These are phyloP conservation scores for Penicillium sp. DNA, from an alignment of 2,329 filamentous ascomycete species.

Conservation along the genomic window DNA sequence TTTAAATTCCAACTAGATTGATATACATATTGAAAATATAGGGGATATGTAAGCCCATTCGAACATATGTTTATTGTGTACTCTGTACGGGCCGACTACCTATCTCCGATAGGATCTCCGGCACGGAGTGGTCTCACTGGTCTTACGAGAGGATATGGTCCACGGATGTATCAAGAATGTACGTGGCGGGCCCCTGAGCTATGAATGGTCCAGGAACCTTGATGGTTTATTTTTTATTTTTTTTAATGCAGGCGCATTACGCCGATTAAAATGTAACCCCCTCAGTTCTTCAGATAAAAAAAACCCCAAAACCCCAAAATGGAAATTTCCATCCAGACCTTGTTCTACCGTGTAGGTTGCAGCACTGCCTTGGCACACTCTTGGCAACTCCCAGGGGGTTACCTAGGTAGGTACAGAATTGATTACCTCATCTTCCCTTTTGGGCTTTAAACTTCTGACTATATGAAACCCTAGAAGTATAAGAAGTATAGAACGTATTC, in stretches of 20 bases:
- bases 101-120: constrained; percentile 11
- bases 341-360: constrained; percentile 1
- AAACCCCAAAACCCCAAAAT: too few species aligned
- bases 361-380: background rate
- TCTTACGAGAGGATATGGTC: constrained; percentile 23
- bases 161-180: background rate
- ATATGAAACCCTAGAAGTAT: background rate
- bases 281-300: background rate
- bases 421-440: background rate
- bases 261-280: background rate
- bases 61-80: too few species aligned
- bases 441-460: background rate
- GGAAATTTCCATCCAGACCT: background rate
- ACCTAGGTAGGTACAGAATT: background rate
- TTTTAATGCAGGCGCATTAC: background rate
- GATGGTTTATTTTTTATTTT: background rate
- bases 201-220: background rate
- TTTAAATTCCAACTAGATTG: background rate
- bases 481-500: background rate
- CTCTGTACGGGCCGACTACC: background rate
- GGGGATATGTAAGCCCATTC: too few species aligned
- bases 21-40: background rate
- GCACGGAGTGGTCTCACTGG: background rate
- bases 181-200: background rate
- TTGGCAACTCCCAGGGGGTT: too few species aligned